Base-by-base conservation (phyloP, 345 rosid species). In the Populus alba region DNA sequence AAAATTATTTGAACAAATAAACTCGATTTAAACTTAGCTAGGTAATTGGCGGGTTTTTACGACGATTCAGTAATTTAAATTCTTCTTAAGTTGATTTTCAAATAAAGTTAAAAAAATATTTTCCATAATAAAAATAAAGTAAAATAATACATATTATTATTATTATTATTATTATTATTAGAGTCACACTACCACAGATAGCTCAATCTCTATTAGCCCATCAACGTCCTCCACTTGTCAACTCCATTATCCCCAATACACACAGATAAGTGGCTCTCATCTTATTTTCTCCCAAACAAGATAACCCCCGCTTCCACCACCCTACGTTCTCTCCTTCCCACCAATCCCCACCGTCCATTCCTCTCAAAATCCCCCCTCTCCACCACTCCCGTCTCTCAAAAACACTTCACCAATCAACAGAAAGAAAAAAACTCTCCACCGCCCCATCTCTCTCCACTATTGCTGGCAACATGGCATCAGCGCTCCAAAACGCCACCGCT, bases 401-500 rank as follows among this genome's bases (percentile, higher is more conserved):
- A 23, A 23, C 29, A 59, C 63, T 59, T 59, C 63, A n/a, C 65
- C 65, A 9, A 59, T 23, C 29, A 59, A 23, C n/a, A 15, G 17
- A 47, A 47, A 13, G 18, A 47, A 16, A 47, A 15, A 0, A 47
- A 59, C 29, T 59, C 17, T 6, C 38, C 22, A 16, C 51, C 13
- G 22, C 57, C 1, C 75, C 76, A 2, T 39, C 66, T 57, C 75
- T 66, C n/a, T 18, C 25, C 1, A 29, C 61, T 45, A 9, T 31
- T 72, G 7, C 43, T 10, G 47, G 47, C 15, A 43, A 10, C 66
- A 9, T 92, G 98, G 95, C 94, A n/a, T 79, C 94, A 41, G 77
- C 93, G 71, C 90, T 94, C 13, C 93, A 86, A 43, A 81, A 87
- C 74, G 80, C 86, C 7, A 74, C 89, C 17, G 66, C 89, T 79